A percentile compares a stretch with the other conserved stretches of the same genome.
phyloP scores from a whole-genome alignment of 495 filamentous ascomycete genomes.

The Penicillium ucsense region DNA sequence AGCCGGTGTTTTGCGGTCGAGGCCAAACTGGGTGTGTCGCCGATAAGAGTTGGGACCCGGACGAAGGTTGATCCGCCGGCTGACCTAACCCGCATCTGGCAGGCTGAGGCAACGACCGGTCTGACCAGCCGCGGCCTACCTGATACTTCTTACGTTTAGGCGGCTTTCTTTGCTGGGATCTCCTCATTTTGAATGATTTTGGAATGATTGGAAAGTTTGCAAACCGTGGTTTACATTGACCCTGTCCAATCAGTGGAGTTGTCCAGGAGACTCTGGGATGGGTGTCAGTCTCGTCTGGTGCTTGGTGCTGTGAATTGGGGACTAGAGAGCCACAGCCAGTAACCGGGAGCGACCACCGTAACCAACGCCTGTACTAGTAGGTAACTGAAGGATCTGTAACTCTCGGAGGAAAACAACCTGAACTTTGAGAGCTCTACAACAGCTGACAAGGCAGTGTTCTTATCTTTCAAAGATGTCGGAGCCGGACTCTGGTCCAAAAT shows the following conservation, averaged over 20 bases:
- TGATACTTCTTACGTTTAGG: background rate
- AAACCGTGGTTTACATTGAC: background rate
- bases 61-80: slow-evolving; percentile 8
- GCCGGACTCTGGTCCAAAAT: slow-evolving; percentile 14
- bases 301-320: background rate
- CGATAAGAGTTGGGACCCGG: slow-evolving; percentile 19
- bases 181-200: background rate
- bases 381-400: too few relatives aligned
- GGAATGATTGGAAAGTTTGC: background rate
- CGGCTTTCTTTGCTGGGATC: background rate
- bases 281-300: background rate
- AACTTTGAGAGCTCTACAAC: too few relatives aligned
- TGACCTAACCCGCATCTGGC: background rate
- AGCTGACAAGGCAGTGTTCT: too few relatives aligned
- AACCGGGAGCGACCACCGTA: too few relatives aligned
- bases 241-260: background rate
- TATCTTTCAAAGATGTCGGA: too few relatives aligned
- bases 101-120: background rate
- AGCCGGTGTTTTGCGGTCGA: background rate
- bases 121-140: background rate
- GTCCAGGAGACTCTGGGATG: background rate
- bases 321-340: background rate
- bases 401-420: too few relatives aligned
- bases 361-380: too few relatives aligned
- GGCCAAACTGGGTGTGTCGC: slow-evolving; percentile 2